Percentiles rank a stretch among this genome's conserved stretches.
These are phyloP conservation scores for Fagopyrum tataricum DNA, from an alignment of 148 eudicot genomes.

Conservation along the genomic window DNA sequence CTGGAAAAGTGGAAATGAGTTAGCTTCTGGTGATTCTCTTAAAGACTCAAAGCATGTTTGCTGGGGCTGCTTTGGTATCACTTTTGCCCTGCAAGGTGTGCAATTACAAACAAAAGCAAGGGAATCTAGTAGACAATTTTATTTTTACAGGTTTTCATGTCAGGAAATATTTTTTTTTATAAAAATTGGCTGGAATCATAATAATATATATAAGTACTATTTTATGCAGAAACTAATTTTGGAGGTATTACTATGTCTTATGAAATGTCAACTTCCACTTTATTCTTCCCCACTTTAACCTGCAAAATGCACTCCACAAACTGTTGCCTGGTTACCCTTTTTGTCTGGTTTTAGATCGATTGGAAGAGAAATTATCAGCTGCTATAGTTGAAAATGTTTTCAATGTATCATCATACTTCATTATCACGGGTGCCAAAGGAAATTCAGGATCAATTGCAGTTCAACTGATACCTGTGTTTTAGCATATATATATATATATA, in stretches of 20 bases:
- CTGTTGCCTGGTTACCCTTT: background rate
- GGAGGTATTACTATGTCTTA: background rate
- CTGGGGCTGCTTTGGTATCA: constrained; percentile 11
- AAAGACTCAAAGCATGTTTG: constrained; percentile 11
- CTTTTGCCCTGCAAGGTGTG: constrained; percentile 13
- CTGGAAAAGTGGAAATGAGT: constrained; percentile 10
- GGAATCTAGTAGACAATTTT: background rate
- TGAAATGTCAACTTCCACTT: constrained; percentile 11
- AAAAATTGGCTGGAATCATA: background rate
- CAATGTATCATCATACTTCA: background rate
- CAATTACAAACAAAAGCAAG: constrained; percentile 9
- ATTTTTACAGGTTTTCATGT: constrained; percentile 1
- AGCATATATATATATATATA: no score
- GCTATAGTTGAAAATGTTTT: background rate
- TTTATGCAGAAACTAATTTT: background rate
- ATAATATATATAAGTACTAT: background rate
- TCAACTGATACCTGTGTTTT: background rate
- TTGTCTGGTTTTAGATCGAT: background rate
- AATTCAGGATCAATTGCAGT: background rate
- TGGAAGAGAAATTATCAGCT: background rate
- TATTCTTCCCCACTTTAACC: background rate
- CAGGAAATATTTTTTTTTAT: background rate
- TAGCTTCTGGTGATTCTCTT: background rate
- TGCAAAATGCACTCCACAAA: constrained; percentile 10
- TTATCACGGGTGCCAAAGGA: background rate